Conservation (phyloP, 2,329 filamentous ascomycete species). For the Emergomyces orientalis region DNA sequence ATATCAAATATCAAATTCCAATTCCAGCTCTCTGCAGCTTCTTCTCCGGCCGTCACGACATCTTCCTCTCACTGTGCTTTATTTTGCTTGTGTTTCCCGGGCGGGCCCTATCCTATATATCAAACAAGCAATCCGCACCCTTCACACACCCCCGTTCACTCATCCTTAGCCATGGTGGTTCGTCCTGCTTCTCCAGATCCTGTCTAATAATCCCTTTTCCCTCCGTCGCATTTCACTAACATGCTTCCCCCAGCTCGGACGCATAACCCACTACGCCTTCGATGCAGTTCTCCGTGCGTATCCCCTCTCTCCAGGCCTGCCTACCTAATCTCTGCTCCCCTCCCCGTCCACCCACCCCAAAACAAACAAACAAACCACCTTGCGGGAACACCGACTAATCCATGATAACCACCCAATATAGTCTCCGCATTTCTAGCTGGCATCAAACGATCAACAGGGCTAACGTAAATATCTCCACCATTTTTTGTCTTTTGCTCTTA, state of each 20-base stretch:
- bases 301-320: too few relatives aligned
- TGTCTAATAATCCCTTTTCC: constrained; percentile 43
- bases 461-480: constrained; percentile 68
- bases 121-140: not conserved
- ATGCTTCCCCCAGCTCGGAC: constrained; percentile 72
- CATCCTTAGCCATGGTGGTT: constrained; percentile 34
- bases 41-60: not conserved
- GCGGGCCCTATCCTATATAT: not conserved
- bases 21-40: too few relatives aligned
- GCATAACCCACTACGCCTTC: constrained; percentile 88
- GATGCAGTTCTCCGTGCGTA: constrained; percentile 81
- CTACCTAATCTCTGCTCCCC: too few relatives aligned
- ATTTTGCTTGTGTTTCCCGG: not conserved
- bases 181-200: constrained; percentile 19
- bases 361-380: not conserved
- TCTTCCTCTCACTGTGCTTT: not conserved
- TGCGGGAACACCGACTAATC: not conserved
- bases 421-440: constrained; percentile 94
- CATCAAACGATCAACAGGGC: constrained; percentile 91
- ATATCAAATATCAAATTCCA: too few relatives aligned
- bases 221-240: constrained; percentile 44
- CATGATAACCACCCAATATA: constrained; percentile 28
- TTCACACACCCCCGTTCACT: not conserved
- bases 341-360: too few relatives aligned
- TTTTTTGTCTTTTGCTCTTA: constrained; percentile 9